These are phyloP conservation scores for Guadua angustifolia DNA, from an alignment of 176 grass and related monocot genomes.

Conservation along the genomic window DNA sequence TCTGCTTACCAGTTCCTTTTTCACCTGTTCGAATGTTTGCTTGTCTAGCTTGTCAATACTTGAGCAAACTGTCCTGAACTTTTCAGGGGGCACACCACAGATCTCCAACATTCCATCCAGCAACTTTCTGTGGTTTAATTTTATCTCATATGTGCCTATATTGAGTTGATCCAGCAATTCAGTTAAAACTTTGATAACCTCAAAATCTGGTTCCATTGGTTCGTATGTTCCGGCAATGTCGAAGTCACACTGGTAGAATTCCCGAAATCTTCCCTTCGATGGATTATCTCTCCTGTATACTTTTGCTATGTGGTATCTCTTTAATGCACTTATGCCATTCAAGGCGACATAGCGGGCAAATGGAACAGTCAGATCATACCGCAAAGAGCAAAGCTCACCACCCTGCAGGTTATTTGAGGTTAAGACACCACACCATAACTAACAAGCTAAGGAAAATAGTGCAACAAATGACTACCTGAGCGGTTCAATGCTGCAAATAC, in stretches of 20 bases:
- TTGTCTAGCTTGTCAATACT: constrained; percentile 98
- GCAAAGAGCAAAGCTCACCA: constrained; percentile 94
- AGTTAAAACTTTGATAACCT: constrained; percentile 88
- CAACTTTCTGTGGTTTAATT: constrained; percentile 91
- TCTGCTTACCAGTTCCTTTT: constrained; percentile 82
- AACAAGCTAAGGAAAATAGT: neutral
- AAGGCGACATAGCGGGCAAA: constrained; percentile 92
- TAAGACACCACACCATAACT: constrained; percentile 22
- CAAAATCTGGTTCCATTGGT: constrained; percentile 90
- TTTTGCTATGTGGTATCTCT: constrained; percentile 97
- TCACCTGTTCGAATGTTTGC: constrained; percentile 87
- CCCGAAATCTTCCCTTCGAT: constrained; percentile 91
- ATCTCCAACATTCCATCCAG: constrained; percentile 97
- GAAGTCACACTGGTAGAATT: constrained; percentile 98
- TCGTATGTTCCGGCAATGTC: constrained; percentile 92
- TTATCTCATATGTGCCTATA: constrained; percentile 91
- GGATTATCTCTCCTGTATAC: constrained; percentile 99
- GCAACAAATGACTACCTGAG: neutral
- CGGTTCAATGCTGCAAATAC: neutral
- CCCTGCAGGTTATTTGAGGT: constrained; percentile 56
- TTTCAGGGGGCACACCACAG: constrained; percentile 90
- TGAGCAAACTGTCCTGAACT: constrained; percentile 98
- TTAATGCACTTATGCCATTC: constrained; percentile 81
- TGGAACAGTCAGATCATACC: constrained; percentile 97
- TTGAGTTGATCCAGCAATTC: constrained; percentile 88